A percentile compares a stretch with the other conserved stretches of the same genome.
These are phyloP conservation scores for Nannizziopsis arthrosporioides DNA, from an alignment of 2,329 filamentous ascomycete genomes.

Conservation along the genomic window DNA sequence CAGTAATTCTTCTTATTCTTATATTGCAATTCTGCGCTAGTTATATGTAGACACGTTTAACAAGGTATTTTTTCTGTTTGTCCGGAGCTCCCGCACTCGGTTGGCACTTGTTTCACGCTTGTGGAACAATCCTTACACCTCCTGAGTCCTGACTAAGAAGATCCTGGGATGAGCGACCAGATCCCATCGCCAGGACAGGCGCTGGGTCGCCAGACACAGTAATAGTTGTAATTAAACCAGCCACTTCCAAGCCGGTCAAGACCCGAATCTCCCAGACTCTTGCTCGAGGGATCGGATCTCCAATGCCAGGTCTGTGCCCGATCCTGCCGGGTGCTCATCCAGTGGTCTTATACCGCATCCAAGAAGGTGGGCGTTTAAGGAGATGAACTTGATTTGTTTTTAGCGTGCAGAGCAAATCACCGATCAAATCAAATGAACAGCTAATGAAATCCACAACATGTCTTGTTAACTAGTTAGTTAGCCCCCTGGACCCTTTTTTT, in stretches of 20 bases:
- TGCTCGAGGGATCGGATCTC: neutral
- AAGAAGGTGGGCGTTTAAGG: no score
- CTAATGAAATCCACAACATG: neutral
- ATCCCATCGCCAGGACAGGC: no score
- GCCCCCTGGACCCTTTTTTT: conserved; percentile 2
- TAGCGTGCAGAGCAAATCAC: neutral
- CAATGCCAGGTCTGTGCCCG: conserved; percentile 1
- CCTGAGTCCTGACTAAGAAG: no score
- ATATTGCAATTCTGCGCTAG: neutral
- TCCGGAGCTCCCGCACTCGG: no score
- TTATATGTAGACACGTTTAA: no score
- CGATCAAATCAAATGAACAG: neutral
- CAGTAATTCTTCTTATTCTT: neutral
- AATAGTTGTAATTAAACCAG: neutral
- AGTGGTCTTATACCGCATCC: no score
- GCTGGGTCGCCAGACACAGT: neutral
- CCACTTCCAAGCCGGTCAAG: neutral
- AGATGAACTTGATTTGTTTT: neutral
- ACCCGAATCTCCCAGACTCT: neutral
- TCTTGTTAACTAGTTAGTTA: neutral
- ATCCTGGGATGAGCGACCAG: no score
- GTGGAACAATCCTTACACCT: no score
- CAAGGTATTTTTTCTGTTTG: no score
- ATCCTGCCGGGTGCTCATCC: no score
- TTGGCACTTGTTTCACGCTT: no score